A percentile compares a stretch with the other conserved stretches of the same genome.
phyloP scores from a whole-genome alignment of 108 stramenopile genomes.

The Skeletonema tropicum region DNA sequence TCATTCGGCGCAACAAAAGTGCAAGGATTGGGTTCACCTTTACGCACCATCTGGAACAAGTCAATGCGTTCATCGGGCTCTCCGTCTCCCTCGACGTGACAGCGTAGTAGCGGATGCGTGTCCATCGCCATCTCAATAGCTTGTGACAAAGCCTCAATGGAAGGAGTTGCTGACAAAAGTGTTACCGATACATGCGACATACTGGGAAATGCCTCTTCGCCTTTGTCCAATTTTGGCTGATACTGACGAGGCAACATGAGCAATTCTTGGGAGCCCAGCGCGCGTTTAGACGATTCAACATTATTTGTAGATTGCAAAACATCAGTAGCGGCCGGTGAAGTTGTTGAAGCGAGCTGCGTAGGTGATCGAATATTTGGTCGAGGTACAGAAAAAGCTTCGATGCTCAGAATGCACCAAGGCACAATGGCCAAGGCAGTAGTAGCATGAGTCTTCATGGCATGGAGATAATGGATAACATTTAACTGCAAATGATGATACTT shows the following conservation, averaged over 20 bases:
- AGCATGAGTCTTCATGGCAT: background rate
- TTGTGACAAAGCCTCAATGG: slow-evolving; percentile 50
- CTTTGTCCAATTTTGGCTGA: slow-evolving; percentile 44
- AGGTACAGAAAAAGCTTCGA: background rate
- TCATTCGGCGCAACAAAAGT: slow-evolving; percentile 60
- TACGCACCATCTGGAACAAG: slow-evolving; percentile 85
- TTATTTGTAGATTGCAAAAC: slow-evolving; percentile 3
- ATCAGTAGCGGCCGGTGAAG: background rate
- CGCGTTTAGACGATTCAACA: slow-evolving; percentile 26
- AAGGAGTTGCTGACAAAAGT: slow-evolving; percentile 64
- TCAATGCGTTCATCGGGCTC: slow-evolving; percentile 83
- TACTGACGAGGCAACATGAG: slow-evolving; percentile 90
- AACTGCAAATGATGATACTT: no score
- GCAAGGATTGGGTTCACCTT: slow-evolving; percentile 79
- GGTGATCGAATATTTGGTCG: background rate
- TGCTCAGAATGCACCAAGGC: background rate
- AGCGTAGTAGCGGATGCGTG: slow-evolving; percentile 73
- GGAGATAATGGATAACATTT: no score
- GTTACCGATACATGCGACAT: slow-evolving; percentile 76
- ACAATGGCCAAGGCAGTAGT: background rate
- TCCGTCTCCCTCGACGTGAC: slow-evolving; percentile 70
- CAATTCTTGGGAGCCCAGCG: slow-evolving; percentile 87
- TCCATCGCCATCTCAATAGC: slow-evolving; percentile 73
- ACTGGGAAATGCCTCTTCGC: slow-evolving; percentile 58
- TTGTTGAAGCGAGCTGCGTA: slow-evolving; percentile 5